Conservation (phyloP, 805 yeast genomes). For the Blastobotrys parvus region DNA sequence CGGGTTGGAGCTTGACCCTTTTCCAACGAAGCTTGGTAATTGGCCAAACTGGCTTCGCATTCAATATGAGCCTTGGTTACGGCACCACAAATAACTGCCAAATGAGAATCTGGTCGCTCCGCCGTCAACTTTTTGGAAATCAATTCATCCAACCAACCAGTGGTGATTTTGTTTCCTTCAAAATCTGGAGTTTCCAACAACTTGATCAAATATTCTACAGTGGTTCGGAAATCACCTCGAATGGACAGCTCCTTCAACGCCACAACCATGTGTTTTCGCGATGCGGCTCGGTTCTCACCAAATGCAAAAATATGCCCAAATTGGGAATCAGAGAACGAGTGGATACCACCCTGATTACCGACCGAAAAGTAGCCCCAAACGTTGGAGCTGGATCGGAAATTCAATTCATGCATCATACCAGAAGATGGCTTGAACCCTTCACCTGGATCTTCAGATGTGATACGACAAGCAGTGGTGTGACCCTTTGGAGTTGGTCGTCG, state of each 20-base stretch:
- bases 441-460: slow-evolving; percentile 98
- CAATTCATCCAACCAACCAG: slow-evolving; percentile 98
- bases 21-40: slow-evolving; percentile 70
- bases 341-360: slow-evolving; percentile 92
- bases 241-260: slow-evolving; percentile 94
- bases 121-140: slow-evolving; percentile 91
- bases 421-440: slow-evolving; percentile 99
- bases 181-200: slow-evolving; percentile 93
- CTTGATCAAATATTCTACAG: slow-evolving; percentile 94
- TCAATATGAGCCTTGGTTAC: slow-evolving; percentile 88
- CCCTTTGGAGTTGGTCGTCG: slow-evolving; percentile 95
- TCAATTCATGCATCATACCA: slow-evolving; percentile 92
- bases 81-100: slow-evolving; percentile 96
- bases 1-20: slow-evolving; percentile 93
- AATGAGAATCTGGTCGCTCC: slow-evolving; percentile 85
- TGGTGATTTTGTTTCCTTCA: slow-evolving; percentile 92
- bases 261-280: slow-evolving; percentile 98
- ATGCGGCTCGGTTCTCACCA: slow-evolving; percentile 96
- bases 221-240: slow-evolving; percentile 97
- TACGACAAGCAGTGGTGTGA: slow-evolving; percentile 98
- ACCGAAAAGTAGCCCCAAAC: slow-evolving; percentile 99
- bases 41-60: slow-evolving; percentile 58
- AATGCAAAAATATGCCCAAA: slow-evolving; percentile 98
- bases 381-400: slow-evolving; percentile 92
- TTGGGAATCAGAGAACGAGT: slow-evolving; percentile 96